phyloP scores from a whole-genome alignment of 2,329 filamentous ascomycete species.

The Neopestalotiopsis sp. region DNA sequence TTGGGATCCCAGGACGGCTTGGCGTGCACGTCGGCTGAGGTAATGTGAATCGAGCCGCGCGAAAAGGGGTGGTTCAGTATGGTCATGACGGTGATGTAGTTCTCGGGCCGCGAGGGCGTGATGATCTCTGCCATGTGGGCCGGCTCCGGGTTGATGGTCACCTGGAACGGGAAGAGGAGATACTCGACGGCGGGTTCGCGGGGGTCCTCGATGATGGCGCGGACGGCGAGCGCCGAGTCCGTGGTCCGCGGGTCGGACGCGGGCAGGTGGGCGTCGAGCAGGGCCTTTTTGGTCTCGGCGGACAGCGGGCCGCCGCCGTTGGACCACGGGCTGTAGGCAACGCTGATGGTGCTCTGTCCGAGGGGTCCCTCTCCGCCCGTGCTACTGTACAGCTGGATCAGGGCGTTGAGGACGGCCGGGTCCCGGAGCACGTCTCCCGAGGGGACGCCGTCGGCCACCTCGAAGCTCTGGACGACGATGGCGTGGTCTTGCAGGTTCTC shows the following conservation, averaged over 20 bases:
- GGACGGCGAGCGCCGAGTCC: conserved; percentile 28
- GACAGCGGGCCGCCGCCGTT: conserved; percentile 34
- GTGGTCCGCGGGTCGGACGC: conserved; percentile 17
- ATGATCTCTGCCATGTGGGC: neutral
- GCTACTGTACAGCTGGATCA: conserved; percentile 41
- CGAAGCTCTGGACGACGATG: conserved; percentile 42
- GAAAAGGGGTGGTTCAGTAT: conserved; percentile 19
- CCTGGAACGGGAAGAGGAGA: conserved; percentile 32
- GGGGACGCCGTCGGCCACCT: conserved; percentile 44
- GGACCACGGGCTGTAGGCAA: conserved; percentile 40
- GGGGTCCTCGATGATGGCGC: conserved; percentile 32
- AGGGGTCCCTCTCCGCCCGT: conserved; percentile 38
- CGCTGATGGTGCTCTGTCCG: conserved; percentile 45
- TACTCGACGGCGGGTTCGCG: conserved; percentile 19
- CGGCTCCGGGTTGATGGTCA: conserved; percentile 30
- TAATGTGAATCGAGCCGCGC: neutral
- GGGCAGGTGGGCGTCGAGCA: conserved; percentile 32
- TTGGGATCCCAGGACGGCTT: conserved; percentile 59
- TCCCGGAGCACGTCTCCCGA: conserved; percentile 43
- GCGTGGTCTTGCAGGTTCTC: conserved; percentile 52
- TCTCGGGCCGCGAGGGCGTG: conserved; percentile 26
- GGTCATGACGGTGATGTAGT: neutral
- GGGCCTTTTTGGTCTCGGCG: conserved; percentile 27
- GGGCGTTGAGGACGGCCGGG: conserved; percentile 35
- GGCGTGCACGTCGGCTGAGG: conserved; percentile 39